Base-by-base conservation (phyloP, 257 asterid genomes). In the Forsythia suspensa region DNA sequence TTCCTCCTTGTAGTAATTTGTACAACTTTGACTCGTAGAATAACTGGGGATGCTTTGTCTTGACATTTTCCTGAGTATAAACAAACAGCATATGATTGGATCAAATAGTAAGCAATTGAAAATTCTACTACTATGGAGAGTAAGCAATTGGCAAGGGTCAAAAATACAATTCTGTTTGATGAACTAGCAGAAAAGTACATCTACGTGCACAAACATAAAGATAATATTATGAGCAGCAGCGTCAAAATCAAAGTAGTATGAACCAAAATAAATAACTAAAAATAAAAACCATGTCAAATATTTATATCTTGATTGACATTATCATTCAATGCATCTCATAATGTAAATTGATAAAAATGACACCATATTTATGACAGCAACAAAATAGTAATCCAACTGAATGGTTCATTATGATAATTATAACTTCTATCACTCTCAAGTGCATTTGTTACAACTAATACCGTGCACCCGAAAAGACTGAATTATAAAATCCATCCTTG, bases 41-140 rank as follows among this genome's bases (percentile, higher is more conserved):
- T 77, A 94, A 82, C 85, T 94, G 98, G 34, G 97, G 97, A 81
- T 92, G 96, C 70, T 89, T 90, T 65, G 96, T 90, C 93, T 94
- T 94, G 80, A 89, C 88, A 88, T 88, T 94, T 90, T 94, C 98
- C 97, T 94, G 87, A 70, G 70, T 69, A 81, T 39, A 76, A 77
- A 76, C 34, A 43, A 74, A 82, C 72, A 34, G 43, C n/a, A 78
- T 3, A 77, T 18, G 65, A 12, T 24, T 73, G 76, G 76, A 46
- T 21, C 29, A 52, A 41, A 69, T 55, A 55, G n/a, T n/a, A 59
- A 77, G 71, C 77, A 66, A 71, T 8, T 16, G 4, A 65, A 34
- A 20, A 24, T 46, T 67, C 10, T 18, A 12, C 46, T 39, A 18
- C 21, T 40, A 43, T 8, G 9, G 16, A 57, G 16, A 37, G 29